Evolutionary conservation across 495 filamentous ascomycete genomes (phyloP), one percentile per base, ranked within the genome.

Genomic region (Neurospora sp.): DNA sequence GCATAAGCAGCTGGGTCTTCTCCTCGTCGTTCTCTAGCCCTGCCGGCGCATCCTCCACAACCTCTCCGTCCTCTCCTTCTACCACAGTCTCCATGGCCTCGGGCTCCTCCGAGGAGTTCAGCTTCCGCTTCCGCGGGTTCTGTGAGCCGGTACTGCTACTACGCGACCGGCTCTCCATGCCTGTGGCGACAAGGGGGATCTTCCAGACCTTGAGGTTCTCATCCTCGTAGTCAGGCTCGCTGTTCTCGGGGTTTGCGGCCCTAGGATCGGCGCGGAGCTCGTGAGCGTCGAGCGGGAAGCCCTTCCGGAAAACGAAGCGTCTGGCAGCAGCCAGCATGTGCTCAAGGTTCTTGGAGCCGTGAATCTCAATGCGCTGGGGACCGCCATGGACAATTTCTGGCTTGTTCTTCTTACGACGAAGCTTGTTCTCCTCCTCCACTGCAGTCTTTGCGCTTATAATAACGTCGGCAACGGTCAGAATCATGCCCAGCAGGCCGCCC

Each of bases 271-370:
- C 72, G 44, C 83, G 84, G 72, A 92, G 85, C 81, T 98, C 96
- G 69, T 86, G 84, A 35, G 89, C 85, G 27, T 78, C 82, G 2
- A 97, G 54, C 2, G 94, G 93, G 78, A 95, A 86, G 0, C 91
- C 90, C 77, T 91, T 93, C 37, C 96, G 86, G 78, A 98, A 95
- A n/a, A 99, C 87, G 81, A 97, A 98, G 39, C 89, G 82, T 46
- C 96, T 87, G n/a, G 92, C 89, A 0, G 93, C 92, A 39, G 94
- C 94, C 46, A 99, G 78, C 1, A 88, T 87, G 76, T 98, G 92
- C 37, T 88, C 86, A 59, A 97, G 77, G 80, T 97, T 97, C 72
- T 86, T 85, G 8, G 90, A 87, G 10, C 94, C 94, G 78, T 94
- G 91, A 12, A 99, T 81, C n/a, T 86, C 89, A 73, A 98, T 74